A percentile compares a stretch with the other conserved stretches of the same genome.
Evolutionary conservation across 495 filamentous ascomycete species (phyloP).

Genomic region (Penicillium egyptiacum): DNA sequence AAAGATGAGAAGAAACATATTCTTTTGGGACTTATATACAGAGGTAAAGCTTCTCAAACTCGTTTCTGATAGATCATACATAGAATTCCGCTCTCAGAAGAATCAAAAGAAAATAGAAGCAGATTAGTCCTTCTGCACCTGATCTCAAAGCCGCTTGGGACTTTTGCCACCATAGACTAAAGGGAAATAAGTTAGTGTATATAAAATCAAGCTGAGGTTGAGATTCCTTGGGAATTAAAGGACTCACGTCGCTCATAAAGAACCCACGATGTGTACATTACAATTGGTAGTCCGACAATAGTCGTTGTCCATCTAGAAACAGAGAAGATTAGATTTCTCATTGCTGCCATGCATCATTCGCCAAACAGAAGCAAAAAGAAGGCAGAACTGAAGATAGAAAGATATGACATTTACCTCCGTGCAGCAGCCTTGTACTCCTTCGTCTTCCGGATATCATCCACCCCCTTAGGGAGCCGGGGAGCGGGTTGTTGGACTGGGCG

Average conservation of each 20-base stretch:
- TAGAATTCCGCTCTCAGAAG: neutral
- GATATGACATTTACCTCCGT: conserved; percentile 22
- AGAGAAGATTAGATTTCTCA: conserved; percentile 26
- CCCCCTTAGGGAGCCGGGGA: conserved; percentile 8
- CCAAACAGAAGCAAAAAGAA: neutral
- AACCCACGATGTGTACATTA: conserved; percentile 41
- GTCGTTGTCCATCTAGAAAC: conserved; percentile 46
- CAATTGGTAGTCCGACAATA: conserved; percentile 53
- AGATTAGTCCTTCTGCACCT: neutral
- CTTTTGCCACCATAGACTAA: conserved; percentile 25
- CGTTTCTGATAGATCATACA: neutral
- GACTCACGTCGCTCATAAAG: conserved; percentile 30
- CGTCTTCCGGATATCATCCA: conserved; percentile 29
- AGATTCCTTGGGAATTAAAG: neutral
- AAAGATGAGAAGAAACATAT: neutral
- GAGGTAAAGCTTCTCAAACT: neutral
- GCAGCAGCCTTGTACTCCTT: conserved; percentile 34
- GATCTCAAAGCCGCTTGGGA: conserved; percentile 13
- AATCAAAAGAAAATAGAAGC: neutral
- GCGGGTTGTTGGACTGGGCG: conserved; percentile 13
- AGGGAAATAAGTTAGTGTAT: neutral
- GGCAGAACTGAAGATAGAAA: neutral
- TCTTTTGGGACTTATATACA: conserved; percentile 5
- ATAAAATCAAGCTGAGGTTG: neutral
- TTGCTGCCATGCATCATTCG: neutral